Percentiles rank a stretch among this genome's conserved stretches.
Evolutionary conservation across 148 eudicot species (phyloP).

Genomic region (Agrostemma githago): DNA sequence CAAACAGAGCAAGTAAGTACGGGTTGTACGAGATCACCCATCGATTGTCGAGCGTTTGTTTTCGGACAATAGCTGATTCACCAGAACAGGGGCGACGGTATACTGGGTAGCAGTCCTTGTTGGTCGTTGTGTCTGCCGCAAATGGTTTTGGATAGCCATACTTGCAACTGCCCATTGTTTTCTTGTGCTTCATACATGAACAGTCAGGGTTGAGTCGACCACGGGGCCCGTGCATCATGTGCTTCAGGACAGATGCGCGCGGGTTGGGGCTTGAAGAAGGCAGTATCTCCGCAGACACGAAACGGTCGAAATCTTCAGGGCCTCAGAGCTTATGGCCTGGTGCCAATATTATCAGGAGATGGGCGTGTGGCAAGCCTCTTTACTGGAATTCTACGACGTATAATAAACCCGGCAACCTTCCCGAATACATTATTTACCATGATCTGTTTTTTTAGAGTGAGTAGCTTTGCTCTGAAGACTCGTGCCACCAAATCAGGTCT

Average conservation of each 20-base stretch:
- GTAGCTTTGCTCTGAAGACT: not conserved
- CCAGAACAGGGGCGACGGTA: not conserved
- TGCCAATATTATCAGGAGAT: not conserved
- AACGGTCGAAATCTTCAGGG: not conserved
- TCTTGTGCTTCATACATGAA: not conserved
- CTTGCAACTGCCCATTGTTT: not conserved
- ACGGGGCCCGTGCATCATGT: slow-evolving; percentile 4
- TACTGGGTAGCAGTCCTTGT: not conserved
- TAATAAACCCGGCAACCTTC: not conserved
- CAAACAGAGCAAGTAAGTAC: not conserved
- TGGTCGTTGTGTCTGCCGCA: not conserved
- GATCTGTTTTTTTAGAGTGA: not conserved
- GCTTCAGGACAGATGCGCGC: not conserved
- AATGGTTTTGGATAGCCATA: not conserved
- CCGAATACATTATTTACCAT: not conserved
- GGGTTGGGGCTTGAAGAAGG: not conserved
- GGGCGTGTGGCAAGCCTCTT: not conserved
- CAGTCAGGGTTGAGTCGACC: not conserved
- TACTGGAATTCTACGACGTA: not conserved
- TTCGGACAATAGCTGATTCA: not conserved
- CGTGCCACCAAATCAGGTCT: not conserved
- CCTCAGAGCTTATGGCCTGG: not conserved
- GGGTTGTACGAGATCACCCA: slow-evolving; percentile 1
- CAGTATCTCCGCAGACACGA: not conserved
- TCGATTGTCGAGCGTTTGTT: not conserved